Evolutionary conservation across 805 yeast genomes (phyloP).

Genomic region (Nakazawaea holstii): DNA sequence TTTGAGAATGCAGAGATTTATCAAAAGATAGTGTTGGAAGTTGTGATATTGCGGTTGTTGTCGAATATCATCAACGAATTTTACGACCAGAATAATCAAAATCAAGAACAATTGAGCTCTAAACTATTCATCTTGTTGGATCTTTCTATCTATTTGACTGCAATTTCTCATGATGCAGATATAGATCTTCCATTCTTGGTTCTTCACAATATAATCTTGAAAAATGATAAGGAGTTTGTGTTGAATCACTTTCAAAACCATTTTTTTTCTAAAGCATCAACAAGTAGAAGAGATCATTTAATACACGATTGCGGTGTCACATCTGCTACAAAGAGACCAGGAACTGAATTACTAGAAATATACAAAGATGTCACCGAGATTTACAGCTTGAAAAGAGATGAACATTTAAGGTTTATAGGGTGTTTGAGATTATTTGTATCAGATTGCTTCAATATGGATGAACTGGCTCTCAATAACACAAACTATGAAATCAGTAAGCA

Average conservation of each 20-base stretch:
- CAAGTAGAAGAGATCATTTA: neutral
- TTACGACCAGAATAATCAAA: neutral
- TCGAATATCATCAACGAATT: neutral
- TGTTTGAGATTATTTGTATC: slow-evolving; percentile 4
- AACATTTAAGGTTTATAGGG: slow-evolving; percentile 2
- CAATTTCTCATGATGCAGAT: neutral
- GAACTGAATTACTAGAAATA: slow-evolving; percentile 6
- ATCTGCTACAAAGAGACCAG: slow-evolving; percentile 8
- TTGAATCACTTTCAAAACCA: neutral
- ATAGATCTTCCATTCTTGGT: slow-evolving; percentile 10
- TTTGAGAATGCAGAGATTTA: neutral
- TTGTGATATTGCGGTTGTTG: slow-evolving; percentile 3
- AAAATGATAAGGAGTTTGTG: neutral
- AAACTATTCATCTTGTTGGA: slow-evolving; percentile 4
- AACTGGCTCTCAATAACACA: slow-evolving; percentile 1
- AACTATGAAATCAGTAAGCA: slow-evolving; percentile 1
- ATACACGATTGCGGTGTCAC: slow-evolving; percentile 5
- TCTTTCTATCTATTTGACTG: slow-evolving; percentile 2
- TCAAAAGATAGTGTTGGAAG: slow-evolving; percentile 10
- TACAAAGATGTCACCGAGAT: slow-evolving; percentile 2
- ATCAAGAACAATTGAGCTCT: neutral
- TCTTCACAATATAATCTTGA: slow-evolving; percentile 4
- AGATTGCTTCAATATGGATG: slow-evolving; percentile 1
- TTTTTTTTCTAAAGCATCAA: neutral
- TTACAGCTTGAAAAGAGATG: neutral